Conservation (phyloP, 2,329 filamentous ascomycete species). For the Gyromitra esculenta region DNA sequence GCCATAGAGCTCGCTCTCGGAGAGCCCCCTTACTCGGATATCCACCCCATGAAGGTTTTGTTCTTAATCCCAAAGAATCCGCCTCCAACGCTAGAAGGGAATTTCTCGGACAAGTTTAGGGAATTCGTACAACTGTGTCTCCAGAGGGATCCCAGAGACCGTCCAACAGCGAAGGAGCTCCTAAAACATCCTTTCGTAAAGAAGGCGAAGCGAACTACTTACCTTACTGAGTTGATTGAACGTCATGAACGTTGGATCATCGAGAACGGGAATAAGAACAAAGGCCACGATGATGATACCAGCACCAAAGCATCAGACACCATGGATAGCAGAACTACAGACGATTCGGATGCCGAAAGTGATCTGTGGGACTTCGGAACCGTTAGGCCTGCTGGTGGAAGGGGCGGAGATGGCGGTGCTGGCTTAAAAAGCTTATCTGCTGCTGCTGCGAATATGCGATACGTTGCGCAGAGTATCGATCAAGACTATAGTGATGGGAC, state of each 20-base stretch:
- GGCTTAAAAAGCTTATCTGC: conserved; percentile 66
- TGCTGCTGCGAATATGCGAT: conserved; percentile 53
- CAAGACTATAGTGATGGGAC: conserved; percentile 42
- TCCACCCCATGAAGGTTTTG: conserved; percentile 92
- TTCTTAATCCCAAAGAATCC: conserved; percentile 90
- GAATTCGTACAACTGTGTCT: conserved; percentile 86
- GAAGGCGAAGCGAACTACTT: conserved; percentile 93
- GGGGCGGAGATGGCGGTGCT: conserved; percentile 67
- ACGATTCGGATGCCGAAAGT: conserved; percentile 72
- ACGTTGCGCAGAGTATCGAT: conserved; percentile 52
- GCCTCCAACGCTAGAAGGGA: conserved; percentile 80
- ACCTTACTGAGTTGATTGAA: conserved; percentile 94
- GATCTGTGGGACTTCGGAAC: conserved; percentile 99
- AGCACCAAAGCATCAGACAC: conserved; percentile 66
- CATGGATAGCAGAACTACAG: conserved; percentile 62
- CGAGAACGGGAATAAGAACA: conserved; percentile 74
- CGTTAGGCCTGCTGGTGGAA: conserved; percentile 78
- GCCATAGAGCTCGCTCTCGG: conserved; percentile 89
- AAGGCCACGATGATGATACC: conserved; percentile 73
- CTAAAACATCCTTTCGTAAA: conserved; percentile 90
- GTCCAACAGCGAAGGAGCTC: conserved; percentile 85
- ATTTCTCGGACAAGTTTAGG: conserved; percentile 83
- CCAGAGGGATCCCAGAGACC: conserved; percentile 85
- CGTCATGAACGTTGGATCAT: conserved; percentile 84
- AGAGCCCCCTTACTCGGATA: conserved; percentile 83